phyloP scores from a whole-genome alignment of 441 rosid species.

The Syzygium syzygioides region DNA sequence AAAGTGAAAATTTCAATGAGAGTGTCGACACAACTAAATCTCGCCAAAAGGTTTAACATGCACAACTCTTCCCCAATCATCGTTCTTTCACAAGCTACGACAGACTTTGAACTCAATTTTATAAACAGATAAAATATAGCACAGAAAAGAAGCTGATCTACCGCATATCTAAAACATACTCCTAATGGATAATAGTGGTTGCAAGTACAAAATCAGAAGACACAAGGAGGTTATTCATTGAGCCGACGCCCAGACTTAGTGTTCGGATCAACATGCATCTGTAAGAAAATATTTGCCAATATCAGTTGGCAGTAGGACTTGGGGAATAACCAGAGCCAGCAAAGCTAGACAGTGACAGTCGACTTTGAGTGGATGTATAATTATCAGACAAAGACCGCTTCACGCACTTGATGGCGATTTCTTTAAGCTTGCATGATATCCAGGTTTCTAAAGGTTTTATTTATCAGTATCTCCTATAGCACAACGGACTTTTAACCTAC shows the following conservation, averaged over 20 bases:
- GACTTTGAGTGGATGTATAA: background rate
- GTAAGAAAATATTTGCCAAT: background rate
- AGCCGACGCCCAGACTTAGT: background rate
- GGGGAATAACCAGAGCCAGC: background rate
- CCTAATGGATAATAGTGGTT: background rate
- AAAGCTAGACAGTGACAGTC: background rate
- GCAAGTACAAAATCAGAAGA: background rate
- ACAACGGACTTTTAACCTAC: background rate
- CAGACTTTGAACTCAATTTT: background rate
- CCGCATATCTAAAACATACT: background rate
- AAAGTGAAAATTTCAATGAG: background rate
- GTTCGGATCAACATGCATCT: background rate
- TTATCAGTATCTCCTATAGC: background rate
- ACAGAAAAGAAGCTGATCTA: background rate
- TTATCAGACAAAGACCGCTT: background rate
- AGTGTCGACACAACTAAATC: background rate
- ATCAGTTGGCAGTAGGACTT: background rate
- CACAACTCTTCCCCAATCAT: background rate
- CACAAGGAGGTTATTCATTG: background rate
- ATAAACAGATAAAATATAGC: background rate
- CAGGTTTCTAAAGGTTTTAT: background rate
- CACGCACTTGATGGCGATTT: fast-evolving
- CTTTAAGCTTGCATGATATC: background rate
- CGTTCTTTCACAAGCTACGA: background rate
- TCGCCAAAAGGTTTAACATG: background rate